Base-by-base conservation (phyloP, 2,329 filamentous ascomycete species). In the Nigrograna mackinnonii region DNA sequence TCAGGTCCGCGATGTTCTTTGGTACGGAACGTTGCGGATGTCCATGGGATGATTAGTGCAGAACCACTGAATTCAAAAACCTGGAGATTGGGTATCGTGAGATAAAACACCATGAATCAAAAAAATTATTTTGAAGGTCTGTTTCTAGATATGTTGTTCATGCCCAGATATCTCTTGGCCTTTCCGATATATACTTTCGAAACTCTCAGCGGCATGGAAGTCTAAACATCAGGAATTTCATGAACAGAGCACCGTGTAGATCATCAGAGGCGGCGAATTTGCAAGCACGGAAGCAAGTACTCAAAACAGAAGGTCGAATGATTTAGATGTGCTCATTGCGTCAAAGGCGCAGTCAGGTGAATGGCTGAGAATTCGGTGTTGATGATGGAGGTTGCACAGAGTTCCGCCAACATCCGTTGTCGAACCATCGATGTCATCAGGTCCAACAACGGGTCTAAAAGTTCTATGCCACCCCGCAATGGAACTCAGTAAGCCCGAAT, bases 11-110 rank as follows among this genome's bases (percentile, higher is more conserved):
- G 11, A 14, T 28, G 14, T 28, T 14, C 14, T 14, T 11, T 28
- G 31, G 16, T 33, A 17, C 31, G 31, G 31, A 33, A 33, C 31
- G 31, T 33, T 12, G 31, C 31, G 31, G 31, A 33, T 33, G 31
- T 12, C 16, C 11, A 33, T 33, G 13, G 31, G 24, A 28, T 28
- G 24, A 9, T 28, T n/a, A n/a, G 9, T n/a, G n/a, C 24, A n/a
- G 9, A n/a, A 9, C 9, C 9, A n/a, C 24, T 9, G 24, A 28
- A 28, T 28, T 28, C 24, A 9, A n/a, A 28, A n/a, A n/a, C 24
- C 9, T 28, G n/a, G 24, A 28, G n/a, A 9, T 28, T 28, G 24
- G 24, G 24, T 11, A 28, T 28, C 24, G 24, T 28, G 24, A 28
- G 24, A 28, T 28, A 12, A 14, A 28, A 28, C 24, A 28, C 14